Percentiles rank a stretch among this genome's conserved stretches.
These are phyloP conservation scores for Yamadazyma sp. DNA, from an alignment of 1,139 yeast genomes.

Conservation along the genomic window DNA sequence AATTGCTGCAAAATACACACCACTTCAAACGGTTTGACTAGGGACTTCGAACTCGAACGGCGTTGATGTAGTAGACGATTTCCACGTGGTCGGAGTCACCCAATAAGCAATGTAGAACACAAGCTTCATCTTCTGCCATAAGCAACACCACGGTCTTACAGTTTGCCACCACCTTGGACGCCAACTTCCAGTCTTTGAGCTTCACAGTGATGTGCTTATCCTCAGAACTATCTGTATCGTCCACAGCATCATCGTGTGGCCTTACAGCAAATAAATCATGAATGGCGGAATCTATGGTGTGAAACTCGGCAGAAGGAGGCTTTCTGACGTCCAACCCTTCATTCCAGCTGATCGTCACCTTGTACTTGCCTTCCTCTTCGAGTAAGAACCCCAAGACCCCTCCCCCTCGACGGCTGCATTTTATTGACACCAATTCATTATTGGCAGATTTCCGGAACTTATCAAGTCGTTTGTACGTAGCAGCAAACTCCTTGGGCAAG, in stretches of 20 bases:
- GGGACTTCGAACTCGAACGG: conserved; percentile 20
- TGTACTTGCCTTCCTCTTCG: conserved; percentile 53
- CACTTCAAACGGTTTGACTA: too few relatives aligned
- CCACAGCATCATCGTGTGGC: conserved; percentile 12
- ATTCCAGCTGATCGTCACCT: conserved; percentile 60
- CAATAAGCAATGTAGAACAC: conserved; percentile 56
- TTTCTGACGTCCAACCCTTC: conserved; percentile 38
- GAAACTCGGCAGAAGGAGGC: conserved; percentile 16
- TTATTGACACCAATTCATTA: conserved; percentile 34
- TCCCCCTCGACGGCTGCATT: conserved; percentile 33
- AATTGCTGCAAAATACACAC: neutral
- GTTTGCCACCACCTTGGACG: conserved; percentile 51
- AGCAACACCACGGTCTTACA: conserved; percentile 54
- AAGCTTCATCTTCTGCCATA: conserved; percentile 49
- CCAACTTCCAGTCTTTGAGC: conserved; percentile 58
- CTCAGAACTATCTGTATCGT: conserved; percentile 23
- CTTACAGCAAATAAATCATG: conserved; percentile 6
- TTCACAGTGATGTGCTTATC: conserved; percentile 44
- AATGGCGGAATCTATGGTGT: neutral
- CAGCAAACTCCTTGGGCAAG: conserved; percentile 46
- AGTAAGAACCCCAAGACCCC: conserved; percentile 50
- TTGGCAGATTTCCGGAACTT: conserved; percentile 45
- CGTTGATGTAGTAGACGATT: conserved; percentile 52
- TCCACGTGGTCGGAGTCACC: conserved; percentile 59
- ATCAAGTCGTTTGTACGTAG: conserved; percentile 55